These are phyloP conservation scores for Pseudocercospora fuligena DNA, from an alignment of 2,329 filamentous ascomycete genomes.

Conservation along the genomic window DNA sequence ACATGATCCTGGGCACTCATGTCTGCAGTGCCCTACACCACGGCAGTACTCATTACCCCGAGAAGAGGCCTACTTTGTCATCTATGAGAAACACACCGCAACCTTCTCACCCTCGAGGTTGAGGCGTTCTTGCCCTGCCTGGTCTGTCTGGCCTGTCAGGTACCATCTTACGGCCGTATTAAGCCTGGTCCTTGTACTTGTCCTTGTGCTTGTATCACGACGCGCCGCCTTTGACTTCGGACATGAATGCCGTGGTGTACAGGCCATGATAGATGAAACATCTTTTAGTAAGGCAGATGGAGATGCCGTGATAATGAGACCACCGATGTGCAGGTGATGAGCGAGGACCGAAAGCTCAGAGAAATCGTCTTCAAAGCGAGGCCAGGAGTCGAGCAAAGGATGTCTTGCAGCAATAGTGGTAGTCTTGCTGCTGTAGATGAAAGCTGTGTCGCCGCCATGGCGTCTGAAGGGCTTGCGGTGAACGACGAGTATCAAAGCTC, in stretches of 20 bases:
- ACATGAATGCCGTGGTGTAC: background rate
- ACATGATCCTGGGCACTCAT: too few species aligned
- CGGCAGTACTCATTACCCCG: background rate
- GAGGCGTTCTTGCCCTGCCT: background rate
- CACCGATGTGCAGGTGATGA: background rate
- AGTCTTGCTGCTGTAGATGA: too few species aligned
- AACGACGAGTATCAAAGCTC: background rate
- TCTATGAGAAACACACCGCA: background rate
- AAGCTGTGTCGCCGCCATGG: too few species aligned
- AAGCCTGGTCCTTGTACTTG: background rate
- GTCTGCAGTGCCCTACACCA: too few species aligned
- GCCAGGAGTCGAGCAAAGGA: too few species aligned
- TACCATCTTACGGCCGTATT: conserved; percentile 2
- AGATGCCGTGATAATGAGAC: background rate
- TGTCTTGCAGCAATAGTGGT: too few species aligned
- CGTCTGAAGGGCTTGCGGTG: too few species aligned
- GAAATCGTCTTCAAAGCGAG: too few species aligned
- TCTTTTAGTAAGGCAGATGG: too few species aligned
- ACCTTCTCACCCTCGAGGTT: background rate
- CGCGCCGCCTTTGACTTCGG: background rate
- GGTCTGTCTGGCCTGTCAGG: background rate
- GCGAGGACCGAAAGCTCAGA: background rate
- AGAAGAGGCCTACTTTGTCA: background rate
- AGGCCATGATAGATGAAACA: background rate
- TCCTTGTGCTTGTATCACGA: background rate